phyloP scores from a whole-genome alignment of 2,329 filamentous ascomycete genomes.

The Fusarium globosum region DNA sequence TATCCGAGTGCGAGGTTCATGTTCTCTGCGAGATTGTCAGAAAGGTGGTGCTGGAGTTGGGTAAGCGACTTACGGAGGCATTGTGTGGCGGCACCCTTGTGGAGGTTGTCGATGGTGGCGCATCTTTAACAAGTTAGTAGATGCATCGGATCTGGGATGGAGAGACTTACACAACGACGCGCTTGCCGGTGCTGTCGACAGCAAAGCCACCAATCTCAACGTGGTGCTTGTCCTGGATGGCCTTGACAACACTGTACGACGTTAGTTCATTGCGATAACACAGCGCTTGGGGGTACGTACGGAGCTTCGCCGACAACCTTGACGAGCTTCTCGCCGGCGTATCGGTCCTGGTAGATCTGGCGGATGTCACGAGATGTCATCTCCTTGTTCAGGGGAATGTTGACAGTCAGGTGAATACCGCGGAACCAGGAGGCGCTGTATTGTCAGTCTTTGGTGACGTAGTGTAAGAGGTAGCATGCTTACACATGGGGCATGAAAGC shows the following conservation, averaged over 20 bases:
- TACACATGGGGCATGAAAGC: conserved; percentile 90
- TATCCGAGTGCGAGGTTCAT: conserved; percentile 95
- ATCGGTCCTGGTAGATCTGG: conserved; percentile 94
- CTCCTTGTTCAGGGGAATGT: conserved; percentile 83
- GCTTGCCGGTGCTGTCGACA: conserved; percentile 86
- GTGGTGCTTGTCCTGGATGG: conserved; percentile 85
- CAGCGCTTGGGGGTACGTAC: conserved; percentile 46
- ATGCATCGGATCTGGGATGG: neutral
- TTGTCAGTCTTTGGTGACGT: neutral
- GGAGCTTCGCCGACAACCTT: conserved; percentile 92
- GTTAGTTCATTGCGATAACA: neutral
- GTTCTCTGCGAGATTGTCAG: conserved; percentile 67
- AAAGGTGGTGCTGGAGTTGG: no score
- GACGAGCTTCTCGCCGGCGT: conserved; percentile 94
- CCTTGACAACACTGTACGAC: conserved; percentile 58
- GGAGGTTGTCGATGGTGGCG: conserved; percentile 7
- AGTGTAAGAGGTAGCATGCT: neutral
- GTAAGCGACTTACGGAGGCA: conserved; percentile 6
- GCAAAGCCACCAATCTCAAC: conserved; percentile 96
- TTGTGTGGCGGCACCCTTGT: conserved; percentile 18
- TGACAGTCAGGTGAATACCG: conserved; percentile 92
- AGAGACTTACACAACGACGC: conserved; percentile 76
- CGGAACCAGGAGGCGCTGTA: conserved; percentile 87
- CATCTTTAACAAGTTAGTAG: conserved; percentile 16
- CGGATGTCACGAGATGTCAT: conserved; percentile 94